phyloP scores from a whole-genome alignment of 2,329 filamentous ascomycete species.

The Gliomastix tumulicola region DNA sequence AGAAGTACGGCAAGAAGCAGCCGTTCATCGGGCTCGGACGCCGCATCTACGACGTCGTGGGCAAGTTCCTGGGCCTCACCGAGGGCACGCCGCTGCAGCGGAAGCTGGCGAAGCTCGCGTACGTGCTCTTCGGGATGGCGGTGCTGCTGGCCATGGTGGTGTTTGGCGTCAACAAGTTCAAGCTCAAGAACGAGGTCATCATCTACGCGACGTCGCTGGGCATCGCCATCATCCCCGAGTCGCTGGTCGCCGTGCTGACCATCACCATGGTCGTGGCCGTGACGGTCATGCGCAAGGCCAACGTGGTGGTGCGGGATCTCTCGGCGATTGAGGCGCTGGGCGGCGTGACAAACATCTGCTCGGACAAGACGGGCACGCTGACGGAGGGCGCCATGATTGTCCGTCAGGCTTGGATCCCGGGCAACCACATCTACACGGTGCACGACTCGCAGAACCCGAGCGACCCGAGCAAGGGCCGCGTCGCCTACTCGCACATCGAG shows the following conservation, averaged over 20 bases:
- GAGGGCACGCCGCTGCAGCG: slow-evolving; percentile 73
- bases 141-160: slow-evolving; percentile 49
- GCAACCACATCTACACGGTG: slow-evolving; percentile 50
- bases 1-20: slow-evolving; percentile 44
- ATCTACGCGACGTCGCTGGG: slow-evolving; percentile 52
- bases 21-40: slow-evolving; percentile 37
- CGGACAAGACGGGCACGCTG: slow-evolving; percentile 66
- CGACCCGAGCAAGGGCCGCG: slow-evolving; percentile 52
- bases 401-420: slow-evolving; percentile 58
- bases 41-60: slow-evolving; percentile 39
- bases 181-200: slow-evolving; percentile 43
- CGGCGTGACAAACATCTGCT: slow-evolving; percentile 66
- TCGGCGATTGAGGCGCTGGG: slow-evolving; percentile 63
- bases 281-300: slow-evolving; percentile 56
- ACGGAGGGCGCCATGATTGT: slow-evolving; percentile 66
- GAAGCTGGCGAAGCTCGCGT: slow-evolving; percentile 71
- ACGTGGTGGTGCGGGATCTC: slow-evolving; percentile 60
- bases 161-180: slow-evolving; percentile 49
- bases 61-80: slow-evolving; percentile 53
- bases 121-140: slow-evolving; percentile 69
- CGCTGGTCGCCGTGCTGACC: slow-evolving; percentile 62
- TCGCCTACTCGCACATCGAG: slow-evolving; percentile 34
- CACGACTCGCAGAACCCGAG: slow-evolving; percentile 52
- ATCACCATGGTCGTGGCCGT: slow-evolving; percentile 64
- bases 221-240: slow-evolving; percentile 57